These are phyloP conservation scores for Ogataea kodamae DNA, from an alignment of 805 yeast species.

Conservation along the genomic window DNA sequence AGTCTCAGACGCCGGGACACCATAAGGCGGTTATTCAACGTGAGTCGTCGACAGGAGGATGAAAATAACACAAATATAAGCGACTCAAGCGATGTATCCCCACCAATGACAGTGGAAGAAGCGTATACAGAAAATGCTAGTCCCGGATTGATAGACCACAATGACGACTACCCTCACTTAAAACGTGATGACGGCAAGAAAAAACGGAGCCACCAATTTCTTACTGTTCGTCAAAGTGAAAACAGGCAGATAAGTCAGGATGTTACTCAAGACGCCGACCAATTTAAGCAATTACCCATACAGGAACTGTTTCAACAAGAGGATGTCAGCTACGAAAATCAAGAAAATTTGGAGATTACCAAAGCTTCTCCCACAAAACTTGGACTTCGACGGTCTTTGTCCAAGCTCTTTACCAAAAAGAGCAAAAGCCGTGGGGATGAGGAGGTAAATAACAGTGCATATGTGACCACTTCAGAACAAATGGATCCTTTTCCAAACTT, in stretches of 20 bases:
- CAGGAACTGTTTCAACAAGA: conserved; percentile 11
- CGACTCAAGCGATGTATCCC: no score
- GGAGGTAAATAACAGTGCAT: neutral
- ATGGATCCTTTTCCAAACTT: conserved; percentile 20
- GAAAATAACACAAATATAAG: neutral
- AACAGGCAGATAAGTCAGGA: conserved; percentile 3
- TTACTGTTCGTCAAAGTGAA: conserved; percentile 5
- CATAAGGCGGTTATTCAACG: conserved; percentile 9
- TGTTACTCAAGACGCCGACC: neutral
- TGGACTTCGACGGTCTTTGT: conserved; percentile 17
- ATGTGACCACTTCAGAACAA: conserved; percentile 1
- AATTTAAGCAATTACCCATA: conserved; percentile 11
- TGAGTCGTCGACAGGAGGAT: conserved; percentile 4
- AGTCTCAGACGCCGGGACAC: conserved; percentile 8
- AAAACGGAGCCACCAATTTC: conserved; percentile 8
- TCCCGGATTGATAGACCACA: neutral
- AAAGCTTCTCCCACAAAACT: conserved; percentile 1
- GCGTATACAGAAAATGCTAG: conserved; percentile 1
- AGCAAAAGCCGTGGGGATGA: conserved; percentile 3
- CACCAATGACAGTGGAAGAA: conserved; percentile 1
- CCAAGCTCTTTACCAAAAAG: conserved; percentile 13
- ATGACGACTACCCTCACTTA: conserved; percentile 14
- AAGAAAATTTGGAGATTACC: conserved; percentile 3
- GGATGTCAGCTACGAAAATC: conserved; percentile 1
- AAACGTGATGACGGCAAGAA: conserved; percentile 10